Base-by-base conservation (phyloP, 441 rosid species). In the Pelargonium exstipulatum region DNA sequence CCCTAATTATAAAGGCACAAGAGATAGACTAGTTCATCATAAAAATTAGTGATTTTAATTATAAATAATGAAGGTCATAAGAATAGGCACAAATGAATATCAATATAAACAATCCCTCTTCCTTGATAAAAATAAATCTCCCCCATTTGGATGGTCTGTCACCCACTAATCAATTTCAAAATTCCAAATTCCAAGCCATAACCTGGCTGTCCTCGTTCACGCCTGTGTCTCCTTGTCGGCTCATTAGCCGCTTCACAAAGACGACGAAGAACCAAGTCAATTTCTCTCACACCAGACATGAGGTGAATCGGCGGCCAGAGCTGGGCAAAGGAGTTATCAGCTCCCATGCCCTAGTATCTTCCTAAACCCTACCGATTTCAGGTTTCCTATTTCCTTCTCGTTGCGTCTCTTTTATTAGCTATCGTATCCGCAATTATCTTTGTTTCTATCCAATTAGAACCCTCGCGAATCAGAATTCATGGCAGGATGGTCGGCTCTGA, bases 401-500 rank as follows among this genome's bases (percentile, higher is more conserved):
- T 13, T 13, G 17, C 57, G 57, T 6, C 18, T n/a, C 2, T 51
- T 51, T 51, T 1, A 14, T 3, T 48, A 10, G 29, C 29, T 26
- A 1, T 26, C 3, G 29, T 29, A 29, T 29, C 0, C 4, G 3
- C 7, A 32, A 32, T 32, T 32, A 32, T 14, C 57, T 13, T 51
- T 51, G 57, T 51, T 14, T 14, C 57, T 13, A 51, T 51, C 20
- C 18, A 17, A 51, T 51, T n/a, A 5, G 57, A 4, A 51, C 1
- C 14, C n/a, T 13, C 8, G 57, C 57, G 57, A 9, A 55, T 40
- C 1, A n/a, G 69, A 69, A 75, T 75, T 80, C 69, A 86, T 87
- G 90, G 88, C 85, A 73, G 79, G 90, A 78, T 86, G 88, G 83
- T 80, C 84, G 48, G 73, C 62, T 75, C 73, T 80, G 45, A 73